These are phyloP conservation scores for Stentor roeselii DNA, from an alignment of 73 alveolate species.

Conservation along the genomic window DNA sequence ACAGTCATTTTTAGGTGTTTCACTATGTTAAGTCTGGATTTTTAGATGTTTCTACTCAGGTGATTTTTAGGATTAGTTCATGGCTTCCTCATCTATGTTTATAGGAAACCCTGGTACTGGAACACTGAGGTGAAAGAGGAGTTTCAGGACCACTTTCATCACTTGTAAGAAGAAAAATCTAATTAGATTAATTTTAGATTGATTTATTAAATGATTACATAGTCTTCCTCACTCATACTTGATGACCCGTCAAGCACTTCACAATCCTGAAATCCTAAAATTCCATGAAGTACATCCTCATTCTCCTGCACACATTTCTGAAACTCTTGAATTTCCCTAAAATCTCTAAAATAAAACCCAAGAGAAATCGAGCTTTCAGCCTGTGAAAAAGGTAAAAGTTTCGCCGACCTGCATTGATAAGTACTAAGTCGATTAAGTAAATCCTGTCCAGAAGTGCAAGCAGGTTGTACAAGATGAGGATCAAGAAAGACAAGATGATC, in stretches of 20 bases:
- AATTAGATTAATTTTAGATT: too few species aligned
- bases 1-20: conserved; percentile 15
- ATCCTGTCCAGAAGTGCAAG: conserved; percentile 41
- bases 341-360: conserved; percentile 19
- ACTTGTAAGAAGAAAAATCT: background rate
- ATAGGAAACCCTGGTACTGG: background rate
- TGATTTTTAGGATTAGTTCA: background rate
- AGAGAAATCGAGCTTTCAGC: conserved; percentile 12
- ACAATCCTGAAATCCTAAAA: background rate
- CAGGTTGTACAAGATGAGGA: conserved; percentile 79
- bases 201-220: too few species aligned
- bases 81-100: background rate
- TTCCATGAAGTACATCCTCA: background rate
- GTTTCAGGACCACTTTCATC: background rate
- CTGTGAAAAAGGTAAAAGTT: background rate
- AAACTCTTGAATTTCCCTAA: background rate
- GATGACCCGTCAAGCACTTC: too few species aligned
- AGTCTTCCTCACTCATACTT: too few species aligned
- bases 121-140: background rate
- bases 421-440: background rate
- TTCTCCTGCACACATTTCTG: background rate
- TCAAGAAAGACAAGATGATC: conserved; percentile 70
- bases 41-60: background rate
- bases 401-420: background rate
- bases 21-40: conserved; percentile 13